Percentiles rank a stretch among this genome's conserved stretches.
Conservation (phyloP, 345 rosid species). For the Populus davidiana region DNA sequence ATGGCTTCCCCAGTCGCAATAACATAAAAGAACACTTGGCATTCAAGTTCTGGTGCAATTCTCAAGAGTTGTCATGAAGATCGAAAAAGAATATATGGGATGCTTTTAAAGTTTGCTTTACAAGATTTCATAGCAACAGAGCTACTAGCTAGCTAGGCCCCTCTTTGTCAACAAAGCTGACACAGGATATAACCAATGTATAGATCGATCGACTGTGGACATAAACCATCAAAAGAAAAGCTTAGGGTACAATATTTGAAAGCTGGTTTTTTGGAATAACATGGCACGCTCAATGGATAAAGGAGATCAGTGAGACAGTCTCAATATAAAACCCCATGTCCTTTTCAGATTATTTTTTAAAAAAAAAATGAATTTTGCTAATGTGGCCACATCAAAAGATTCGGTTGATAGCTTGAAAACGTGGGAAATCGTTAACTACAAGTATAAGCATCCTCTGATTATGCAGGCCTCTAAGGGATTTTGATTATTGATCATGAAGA, state of each 20-base stretch:
- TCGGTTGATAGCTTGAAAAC: slow-evolving; percentile 56
- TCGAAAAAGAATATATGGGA: neutral
- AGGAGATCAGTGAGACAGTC: slow-evolving; percentile 16
- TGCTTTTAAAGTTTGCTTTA: neutral
- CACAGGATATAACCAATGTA: neutral
- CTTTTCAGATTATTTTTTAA: slow-evolving; percentile 21
- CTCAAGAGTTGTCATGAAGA: neutral
- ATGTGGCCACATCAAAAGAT: slow-evolving; percentile 44
- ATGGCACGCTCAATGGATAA: slow-evolving; percentile 20
- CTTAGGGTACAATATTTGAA: neutral
- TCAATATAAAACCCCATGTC: slow-evolving; percentile 38
- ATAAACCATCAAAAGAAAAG: neutral
- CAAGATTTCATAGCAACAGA: neutral
- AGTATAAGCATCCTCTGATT: slow-evolving; percentile 52
- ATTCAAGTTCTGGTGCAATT: neutral
- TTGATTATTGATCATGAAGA: neutral
- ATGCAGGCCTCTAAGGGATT: slow-evolving; percentile 13
- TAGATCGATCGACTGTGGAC: neutral
- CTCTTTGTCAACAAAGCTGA: neutral
- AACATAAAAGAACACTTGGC: neutral
- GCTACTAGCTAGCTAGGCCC: neutral
- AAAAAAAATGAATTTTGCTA: neutral
- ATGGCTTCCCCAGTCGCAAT: neutral
- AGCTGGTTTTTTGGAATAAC: slow-evolving; percentile 22
- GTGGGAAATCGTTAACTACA: slow-evolving; percentile 70